Evolutionary conservation across 1,284 basidiomycete species (phyloP).

Genomic region (Microbotryum lychnidis-dioicae): DNA sequence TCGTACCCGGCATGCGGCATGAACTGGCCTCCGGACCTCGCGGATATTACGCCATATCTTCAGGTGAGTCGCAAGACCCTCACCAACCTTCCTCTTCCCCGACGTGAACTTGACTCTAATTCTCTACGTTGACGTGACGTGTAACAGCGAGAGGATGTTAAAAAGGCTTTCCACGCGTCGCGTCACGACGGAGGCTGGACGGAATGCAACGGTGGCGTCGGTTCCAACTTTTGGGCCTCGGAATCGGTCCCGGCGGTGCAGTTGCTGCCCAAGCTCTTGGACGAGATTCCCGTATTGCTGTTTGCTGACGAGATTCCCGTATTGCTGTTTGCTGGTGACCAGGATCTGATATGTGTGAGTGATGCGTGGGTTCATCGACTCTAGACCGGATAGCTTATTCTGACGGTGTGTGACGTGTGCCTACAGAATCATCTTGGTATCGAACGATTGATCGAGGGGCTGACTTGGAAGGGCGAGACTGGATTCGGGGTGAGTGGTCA

Average conservation of each 20-base stretch:
- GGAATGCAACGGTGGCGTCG: slow-evolving; percentile 72
- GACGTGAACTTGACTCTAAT: slow-evolving; percentile 6
- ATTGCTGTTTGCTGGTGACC: slow-evolving; percentile 88
- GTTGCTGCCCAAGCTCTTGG: slow-evolving; percentile 68
- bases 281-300: slow-evolving; percentile 70
- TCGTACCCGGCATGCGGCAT: slow-evolving; percentile 82
- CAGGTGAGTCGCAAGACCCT: slow-evolving; percentile 49
- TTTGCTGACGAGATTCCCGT: slow-evolving; percentile 77
- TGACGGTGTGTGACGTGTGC: not conserved
- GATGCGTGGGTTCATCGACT: not conserved
- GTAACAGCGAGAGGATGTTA: slow-evolving; percentile 64
- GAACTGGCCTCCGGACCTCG: slow-evolving; percentile 94
- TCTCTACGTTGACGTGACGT: not conserved
- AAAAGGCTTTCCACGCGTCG: slow-evolving; percentile 70
- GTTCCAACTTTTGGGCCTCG: slow-evolving; percentile 53
- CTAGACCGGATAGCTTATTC: not conserved
- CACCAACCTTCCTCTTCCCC: not conserved
- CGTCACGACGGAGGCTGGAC: slow-evolving; percentile 74
- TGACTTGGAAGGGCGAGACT: slow-evolving; percentile 77
- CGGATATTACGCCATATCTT: slow-evolving; percentile 68
- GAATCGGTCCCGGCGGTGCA: slow-evolving; percentile 63
- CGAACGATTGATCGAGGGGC: slow-evolving; percentile 69
- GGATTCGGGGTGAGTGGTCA: slow-evolving; percentile 65
- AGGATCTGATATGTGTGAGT: slow-evolving; percentile 75
- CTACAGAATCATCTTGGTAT: slow-evolving; percentile 73